A percentile compares a stretch with the other conserved stretches of the same genome.
Evolutionary conservation across 2,329 filamentous ascomycete genomes (phyloP).

Genomic region (Helicocarpus griseus): DNA sequence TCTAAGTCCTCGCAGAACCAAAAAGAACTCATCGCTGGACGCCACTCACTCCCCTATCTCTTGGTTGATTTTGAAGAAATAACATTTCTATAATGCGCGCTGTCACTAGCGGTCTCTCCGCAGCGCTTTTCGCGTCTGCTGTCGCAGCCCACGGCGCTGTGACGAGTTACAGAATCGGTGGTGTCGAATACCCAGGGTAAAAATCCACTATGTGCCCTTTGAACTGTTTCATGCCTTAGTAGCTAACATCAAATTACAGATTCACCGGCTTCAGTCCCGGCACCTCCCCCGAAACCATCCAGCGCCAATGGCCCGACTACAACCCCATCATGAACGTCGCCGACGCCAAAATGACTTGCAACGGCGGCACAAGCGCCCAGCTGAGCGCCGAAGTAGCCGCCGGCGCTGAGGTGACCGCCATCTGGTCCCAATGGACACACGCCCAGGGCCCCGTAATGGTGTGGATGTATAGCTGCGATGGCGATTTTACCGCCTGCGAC

Average conservation of each 20-base stretch:
- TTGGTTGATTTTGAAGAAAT: neutral
- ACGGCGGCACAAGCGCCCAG: slow-evolving; percentile 42
- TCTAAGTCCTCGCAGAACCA: too few relatives aligned
- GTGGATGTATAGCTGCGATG: slow-evolving; percentile 30
- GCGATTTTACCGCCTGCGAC: slow-evolving; percentile 32
- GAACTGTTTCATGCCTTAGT: neutral
- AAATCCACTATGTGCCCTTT: slow-evolving; percentile 25
- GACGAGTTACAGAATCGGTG: slow-evolving; percentile 40
- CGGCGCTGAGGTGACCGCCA: slow-evolving; percentile 40
- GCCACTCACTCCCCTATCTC: too few relatives aligned
- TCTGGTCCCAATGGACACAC: slow-evolving; percentile 51
- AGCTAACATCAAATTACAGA: neutral
- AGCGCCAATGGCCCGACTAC: slow-evolving; percentile 50
- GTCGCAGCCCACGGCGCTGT: slow-evolving; percentile 31
- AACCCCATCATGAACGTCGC: slow-evolving; percentile 43
- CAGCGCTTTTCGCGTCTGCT: slow-evolving; percentile 1
- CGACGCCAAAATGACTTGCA: slow-evolving; percentile 47
- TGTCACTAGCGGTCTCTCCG: neutral
- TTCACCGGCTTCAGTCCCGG: slow-evolving; percentile 28
- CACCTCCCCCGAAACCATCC: slow-evolving; percentile 43
- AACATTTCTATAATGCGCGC: neutral
- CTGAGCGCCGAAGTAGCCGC: slow-evolving; percentile 38
- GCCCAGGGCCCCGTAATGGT: slow-evolving; percentile 51
- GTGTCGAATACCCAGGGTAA: slow-evolving; percentile 37
- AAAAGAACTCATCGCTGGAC: too few relatives aligned